Evolutionary conservation across 2,329 filamentous ascomycete species (phyloP).

Genomic region (Aureobasidium uvarum): DNA sequence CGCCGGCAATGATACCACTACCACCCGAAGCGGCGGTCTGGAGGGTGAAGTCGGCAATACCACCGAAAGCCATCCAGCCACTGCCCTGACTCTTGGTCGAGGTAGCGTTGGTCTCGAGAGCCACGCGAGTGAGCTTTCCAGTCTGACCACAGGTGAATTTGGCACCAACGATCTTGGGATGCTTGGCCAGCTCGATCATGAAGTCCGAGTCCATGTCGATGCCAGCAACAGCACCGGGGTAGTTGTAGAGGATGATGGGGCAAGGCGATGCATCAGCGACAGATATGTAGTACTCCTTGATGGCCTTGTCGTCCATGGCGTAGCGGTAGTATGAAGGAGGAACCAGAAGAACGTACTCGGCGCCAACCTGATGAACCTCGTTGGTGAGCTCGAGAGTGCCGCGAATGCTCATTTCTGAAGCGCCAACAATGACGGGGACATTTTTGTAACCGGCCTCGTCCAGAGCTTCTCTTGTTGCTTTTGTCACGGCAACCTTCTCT

Average conservation of each 20-base stretch:
- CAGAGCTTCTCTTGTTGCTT: conserved; percentile 75
- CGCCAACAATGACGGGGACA: conserved; percentile 78
- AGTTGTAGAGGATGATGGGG: conserved; percentile 86
- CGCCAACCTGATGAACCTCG: conserved; percentile 65
- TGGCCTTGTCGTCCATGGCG: conserved; percentile 69
- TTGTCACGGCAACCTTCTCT: conserved; percentile 73
- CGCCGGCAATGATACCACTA: conserved; percentile 79
- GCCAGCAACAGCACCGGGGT: conserved; percentile 80
- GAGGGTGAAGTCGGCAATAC: conserved; percentile 82
- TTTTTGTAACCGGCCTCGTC: conserved; percentile 73
- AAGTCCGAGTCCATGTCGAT: conserved; percentile 90
- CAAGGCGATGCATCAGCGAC: conserved; percentile 74
- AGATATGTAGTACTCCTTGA: conserved; percentile 69
- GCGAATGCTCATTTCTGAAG: conserved; percentile 75
- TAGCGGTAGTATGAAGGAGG: conserved; percentile 81
- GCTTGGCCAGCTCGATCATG: conserved; percentile 77
- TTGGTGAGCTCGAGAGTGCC: conserved; percentile 74
- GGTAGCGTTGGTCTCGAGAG: conserved; percentile 67
- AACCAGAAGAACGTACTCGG: conserved; percentile 75
- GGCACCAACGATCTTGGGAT: conserved; percentile 69
- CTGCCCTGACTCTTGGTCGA: conserved; percentile 55
- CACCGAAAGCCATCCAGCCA: conserved; percentile 79
- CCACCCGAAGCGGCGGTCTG: conserved; percentile 78
- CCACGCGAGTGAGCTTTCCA: conserved; percentile 82
- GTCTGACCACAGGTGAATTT: conserved; percentile 94